phyloP scores from a whole-genome alignment of 108 stramenopile species.

The Nitzschia palea region DNA sequence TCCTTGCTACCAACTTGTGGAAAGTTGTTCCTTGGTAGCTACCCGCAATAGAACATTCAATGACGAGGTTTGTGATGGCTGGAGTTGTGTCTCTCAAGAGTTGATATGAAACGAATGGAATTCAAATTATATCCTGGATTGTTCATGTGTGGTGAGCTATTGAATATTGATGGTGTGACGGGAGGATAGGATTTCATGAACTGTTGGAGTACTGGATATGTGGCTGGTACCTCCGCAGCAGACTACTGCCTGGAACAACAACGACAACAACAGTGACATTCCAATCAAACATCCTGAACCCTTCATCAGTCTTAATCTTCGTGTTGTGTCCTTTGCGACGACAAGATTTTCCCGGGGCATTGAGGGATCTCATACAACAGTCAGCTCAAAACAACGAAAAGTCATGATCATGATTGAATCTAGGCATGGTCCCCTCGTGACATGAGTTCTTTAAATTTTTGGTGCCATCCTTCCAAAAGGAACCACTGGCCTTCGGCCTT shows the following conservation, averaged over 20 bases:
- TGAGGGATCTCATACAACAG: too few species aligned
- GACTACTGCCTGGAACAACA: conserved; percentile 17
- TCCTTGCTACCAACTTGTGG: conserved; percentile 53
- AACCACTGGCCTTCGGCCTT: too few species aligned
- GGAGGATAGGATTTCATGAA: conserved; percentile 91
- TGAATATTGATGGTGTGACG: conserved; percentile 91
- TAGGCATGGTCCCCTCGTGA: too few species aligned
- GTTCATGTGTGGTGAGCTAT: conserved; percentile 82
- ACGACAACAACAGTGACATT: too few species aligned
- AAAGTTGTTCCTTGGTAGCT: conserved; percentile 55
- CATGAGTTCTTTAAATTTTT: too few species aligned
- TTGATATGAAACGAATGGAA: conserved; percentile 84
- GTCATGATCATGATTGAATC: too few species aligned
- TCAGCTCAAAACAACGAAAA: too few species aligned
- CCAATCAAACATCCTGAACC: too few species aligned
- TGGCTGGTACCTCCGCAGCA: conserved; percentile 60
- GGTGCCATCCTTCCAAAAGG: too few species aligned
- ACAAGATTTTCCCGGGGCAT: too few species aligned
- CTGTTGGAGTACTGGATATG: conserved; percentile 87
- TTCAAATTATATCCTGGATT: conserved; percentile 68
- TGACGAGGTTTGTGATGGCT: conserved; percentile 94
- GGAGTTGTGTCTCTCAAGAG: conserved; percentile 77
- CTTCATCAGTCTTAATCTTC: too few species aligned
- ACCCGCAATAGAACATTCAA: conserved; percentile 86
- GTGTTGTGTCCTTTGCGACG: too few species aligned